Percentiles rank a stretch among this genome's conserved stretches.
Conservation (phyloP, 1,284 basidiomycete genomes). For the Exobasidium cylindrosporum region DNA sequence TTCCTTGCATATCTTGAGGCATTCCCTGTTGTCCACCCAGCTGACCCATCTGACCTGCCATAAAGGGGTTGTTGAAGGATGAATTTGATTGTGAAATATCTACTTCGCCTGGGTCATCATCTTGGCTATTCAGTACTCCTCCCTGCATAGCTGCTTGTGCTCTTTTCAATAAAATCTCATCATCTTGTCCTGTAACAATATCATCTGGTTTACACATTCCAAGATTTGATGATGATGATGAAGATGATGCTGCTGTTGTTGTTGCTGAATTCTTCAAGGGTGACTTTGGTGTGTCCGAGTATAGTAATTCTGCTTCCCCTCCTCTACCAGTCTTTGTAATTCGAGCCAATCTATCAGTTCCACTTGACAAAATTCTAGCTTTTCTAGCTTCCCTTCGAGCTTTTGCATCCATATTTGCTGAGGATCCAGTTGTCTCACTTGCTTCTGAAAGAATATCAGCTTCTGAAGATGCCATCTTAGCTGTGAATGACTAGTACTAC, state of each 20-base stretch:
- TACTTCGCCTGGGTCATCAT: conserved; percentile 42
- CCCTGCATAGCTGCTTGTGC: conserved; percentile 1
- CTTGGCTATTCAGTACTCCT: conserved; percentile 14
- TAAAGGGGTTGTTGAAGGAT: neutral
- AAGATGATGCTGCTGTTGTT: neutral
- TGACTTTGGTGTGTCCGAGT: conserved; percentile 20
- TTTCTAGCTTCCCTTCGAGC: conserved; percentile 51
- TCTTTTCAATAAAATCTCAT: neutral
- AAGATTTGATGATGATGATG: neutral
- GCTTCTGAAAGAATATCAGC: neutral
- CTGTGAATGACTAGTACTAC: no score
- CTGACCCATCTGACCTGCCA: conserved; percentile 9
- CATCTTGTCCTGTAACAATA: neutral
- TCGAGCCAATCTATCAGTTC: conserved; percentile 49
- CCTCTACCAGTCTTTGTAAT: conserved; percentile 53
- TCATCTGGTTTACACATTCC: neutral
- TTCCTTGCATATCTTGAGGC: conserved; percentile 17
- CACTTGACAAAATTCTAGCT: conserved; percentile 47
- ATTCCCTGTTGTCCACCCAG: conserved; percentile 1
- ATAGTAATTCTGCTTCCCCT: conserved; percentile 38
- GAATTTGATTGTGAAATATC: conserved; percentile 10
- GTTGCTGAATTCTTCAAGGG: neutral
- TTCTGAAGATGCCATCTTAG: conserved; percentile 4
- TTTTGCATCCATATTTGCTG: conserved; percentile 27
- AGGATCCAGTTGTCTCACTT: neutral